Evolutionary conservation across 306 rosid species (phyloP).

Genomic region (Alnus glutinosa): DNA sequence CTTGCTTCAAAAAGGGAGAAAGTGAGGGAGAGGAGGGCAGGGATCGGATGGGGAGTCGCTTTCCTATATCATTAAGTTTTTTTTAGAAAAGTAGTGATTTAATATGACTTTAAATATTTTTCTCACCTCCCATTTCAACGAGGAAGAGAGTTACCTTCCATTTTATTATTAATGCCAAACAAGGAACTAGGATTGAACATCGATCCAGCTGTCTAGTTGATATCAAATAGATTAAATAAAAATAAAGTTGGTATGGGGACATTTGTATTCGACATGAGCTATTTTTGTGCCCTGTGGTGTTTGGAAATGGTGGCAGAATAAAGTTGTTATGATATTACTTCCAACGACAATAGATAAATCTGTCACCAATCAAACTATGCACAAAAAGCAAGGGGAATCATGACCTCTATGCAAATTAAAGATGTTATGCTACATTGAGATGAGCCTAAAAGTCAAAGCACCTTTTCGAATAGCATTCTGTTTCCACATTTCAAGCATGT

Average conservation of each 20-base stretch:
- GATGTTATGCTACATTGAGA: slow-evolving; percentile 11
- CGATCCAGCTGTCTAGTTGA: too few species aligned
- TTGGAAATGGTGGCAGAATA: slow-evolving; percentile 43
- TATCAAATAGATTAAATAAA: background rate
- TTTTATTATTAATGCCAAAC: too few species aligned
- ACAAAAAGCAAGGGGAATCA: slow-evolving; percentile 39
- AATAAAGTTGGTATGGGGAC: slow-evolving; percentile 8
- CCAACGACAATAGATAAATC: slow-evolving; percentile 45
- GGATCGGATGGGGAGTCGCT: too few species aligned
- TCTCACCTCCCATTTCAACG: too few species aligned
- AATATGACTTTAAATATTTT: too few species aligned
- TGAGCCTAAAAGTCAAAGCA: slow-evolving; percentile 37
- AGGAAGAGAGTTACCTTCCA: too few species aligned
- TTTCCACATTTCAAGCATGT: slow-evolving; percentile 40
- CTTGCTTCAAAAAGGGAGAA: too few species aligned
- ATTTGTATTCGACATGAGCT: slow-evolving; percentile 45
- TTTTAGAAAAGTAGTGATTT: too few species aligned
- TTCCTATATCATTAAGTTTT: too few species aligned
- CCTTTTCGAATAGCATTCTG: slow-evolving; percentile 24
- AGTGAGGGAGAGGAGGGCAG: too few species aligned
- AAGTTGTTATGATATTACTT: slow-evolving; percentile 35
- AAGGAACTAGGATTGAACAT: too few species aligned
- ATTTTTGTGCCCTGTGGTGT: slow-evolving; percentile 31
- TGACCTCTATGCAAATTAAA: slow-evolving; percentile 32
- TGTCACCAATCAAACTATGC: slow-evolving; percentile 34